Conservation (phyloP, 768 basidiomycete genomes). For the Mycena albidolilacea region DNA sequence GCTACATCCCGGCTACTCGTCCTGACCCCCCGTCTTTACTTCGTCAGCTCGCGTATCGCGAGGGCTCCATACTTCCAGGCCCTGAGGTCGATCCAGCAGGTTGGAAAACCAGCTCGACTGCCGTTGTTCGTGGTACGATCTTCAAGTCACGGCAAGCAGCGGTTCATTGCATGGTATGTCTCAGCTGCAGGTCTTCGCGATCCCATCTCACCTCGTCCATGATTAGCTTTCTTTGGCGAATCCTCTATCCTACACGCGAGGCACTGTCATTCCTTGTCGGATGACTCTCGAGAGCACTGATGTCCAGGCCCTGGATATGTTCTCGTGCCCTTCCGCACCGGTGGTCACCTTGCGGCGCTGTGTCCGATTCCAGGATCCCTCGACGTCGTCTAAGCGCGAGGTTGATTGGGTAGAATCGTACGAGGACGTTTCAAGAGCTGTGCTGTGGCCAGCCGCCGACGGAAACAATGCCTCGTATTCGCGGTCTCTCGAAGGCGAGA, state of each 20-base stretch:
- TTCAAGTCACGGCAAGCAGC: slow-evolving; percentile 57
- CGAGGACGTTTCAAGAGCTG: slow-evolving; percentile 60
- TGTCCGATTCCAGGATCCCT: slow-evolving; percentile 50
- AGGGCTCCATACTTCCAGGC: slow-evolving; percentile 33
- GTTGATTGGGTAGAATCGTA: slow-evolving; percentile 63
- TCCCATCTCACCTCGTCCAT: slow-evolving; percentile 8
- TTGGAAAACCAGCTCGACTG: slow-evolving; percentile 62
- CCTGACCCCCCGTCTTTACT: slow-evolving; percentile 38
- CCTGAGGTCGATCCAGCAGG: slow-evolving; percentile 59
- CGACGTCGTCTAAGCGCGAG: slow-evolving; percentile 52
- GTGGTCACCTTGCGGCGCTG: slow-evolving; percentile 48
- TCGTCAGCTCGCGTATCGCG: slow-evolving; percentile 40
- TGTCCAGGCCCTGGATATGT: slow-evolving; percentile 54
- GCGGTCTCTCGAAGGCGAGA: slow-evolving; percentile 67
- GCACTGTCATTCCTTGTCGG: slow-evolving; percentile 63
- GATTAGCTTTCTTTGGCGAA: slow-evolving; percentile 61
- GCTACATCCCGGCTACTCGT: slow-evolving; percentile 50
- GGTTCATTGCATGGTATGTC: slow-evolving; percentile 59
- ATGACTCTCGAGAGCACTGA: slow-evolving; percentile 59
- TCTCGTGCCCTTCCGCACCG: slow-evolving; percentile 59
- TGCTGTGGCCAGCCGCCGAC: slow-evolving; percentile 63
- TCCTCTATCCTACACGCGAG: slow-evolving; percentile 67
- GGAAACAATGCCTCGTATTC: slow-evolving; percentile 44
- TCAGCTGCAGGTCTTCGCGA: not conserved
- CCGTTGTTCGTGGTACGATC: slow-evolving; percentile 57